Conservation (phyloP, 2,329 filamentous ascomycete genomes). For the Penicillium hordei region DNA sequence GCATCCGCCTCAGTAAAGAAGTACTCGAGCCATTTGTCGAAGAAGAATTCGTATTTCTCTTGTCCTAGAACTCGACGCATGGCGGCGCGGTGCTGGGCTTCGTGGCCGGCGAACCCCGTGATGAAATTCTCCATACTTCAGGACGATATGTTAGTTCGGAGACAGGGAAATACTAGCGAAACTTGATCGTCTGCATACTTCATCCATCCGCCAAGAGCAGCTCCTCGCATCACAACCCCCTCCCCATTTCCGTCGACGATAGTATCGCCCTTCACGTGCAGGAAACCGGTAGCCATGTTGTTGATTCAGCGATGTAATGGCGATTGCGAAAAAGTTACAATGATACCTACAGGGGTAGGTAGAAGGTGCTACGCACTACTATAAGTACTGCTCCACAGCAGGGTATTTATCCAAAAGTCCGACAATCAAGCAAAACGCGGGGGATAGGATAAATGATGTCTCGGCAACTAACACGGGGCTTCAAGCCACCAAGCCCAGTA, state of each 20-base stretch:
- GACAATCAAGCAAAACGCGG: conserved; percentile 8
- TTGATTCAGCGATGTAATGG: conserved; percentile 1
- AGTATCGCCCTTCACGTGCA: conserved; percentile 44
- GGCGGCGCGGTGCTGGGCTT: conserved; percentile 56
- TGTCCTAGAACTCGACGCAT: conserved; percentile 55
- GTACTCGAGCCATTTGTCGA: conserved; percentile 57
- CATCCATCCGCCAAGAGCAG: conserved; percentile 49
- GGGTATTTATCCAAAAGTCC: not conserved
- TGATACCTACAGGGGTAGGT: not conserved
- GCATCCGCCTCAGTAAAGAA: conserved; percentile 62
- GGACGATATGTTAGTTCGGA: not conserved
- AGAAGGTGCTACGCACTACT: not conserved
- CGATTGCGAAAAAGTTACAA: not conserved
- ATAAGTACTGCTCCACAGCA: conserved; percentile 1
- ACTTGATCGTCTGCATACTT: conserved; percentile 30
- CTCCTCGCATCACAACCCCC: conserved; percentile 50
- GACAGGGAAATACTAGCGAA: not conserved
- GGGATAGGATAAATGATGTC: conserved; percentile 9
- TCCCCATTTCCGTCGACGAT: conserved; percentile 50
- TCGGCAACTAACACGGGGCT: not conserved
- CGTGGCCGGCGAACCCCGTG: conserved; percentile 61
- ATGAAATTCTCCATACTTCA: conserved; percentile 62
- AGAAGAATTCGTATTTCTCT: conserved; percentile 61
- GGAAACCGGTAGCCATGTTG: conserved; percentile 38
- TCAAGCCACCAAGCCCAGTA: not conserved